Evolutionary conservation across 23 red algal species (phyloP).

Genomic region (Gracilaria vermiculophylla): DNA sequence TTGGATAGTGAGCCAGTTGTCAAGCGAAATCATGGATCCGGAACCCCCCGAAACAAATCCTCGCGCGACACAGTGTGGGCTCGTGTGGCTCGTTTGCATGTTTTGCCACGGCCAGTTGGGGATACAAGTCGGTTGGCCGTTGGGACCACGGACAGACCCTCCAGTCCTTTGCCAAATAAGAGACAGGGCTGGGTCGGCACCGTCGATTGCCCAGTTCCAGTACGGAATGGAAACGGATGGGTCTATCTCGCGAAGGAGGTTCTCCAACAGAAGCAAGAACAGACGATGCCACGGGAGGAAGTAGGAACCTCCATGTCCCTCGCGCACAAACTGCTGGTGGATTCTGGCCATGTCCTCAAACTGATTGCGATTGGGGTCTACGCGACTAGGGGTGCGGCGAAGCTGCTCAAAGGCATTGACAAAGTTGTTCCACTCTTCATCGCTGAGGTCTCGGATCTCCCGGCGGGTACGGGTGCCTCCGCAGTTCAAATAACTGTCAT

Average conservation of each 20-base stretch:
- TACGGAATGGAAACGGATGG: constrained; percentile 57
- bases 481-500: constrained; percentile 30
- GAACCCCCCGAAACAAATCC: constrained; percentile 31
- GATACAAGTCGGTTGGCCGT: neutral
- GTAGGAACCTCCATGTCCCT: constrained; percentile 53
- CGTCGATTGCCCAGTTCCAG: constrained; percentile 66
- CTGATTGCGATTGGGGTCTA: neutral
- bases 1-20: constrained; percentile 12
- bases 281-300: constrained; percentile 73
- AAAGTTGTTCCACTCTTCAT: constrained; percentile 46
- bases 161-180: constrained; percentile 36
- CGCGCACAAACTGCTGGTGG: constrained; percentile 14
- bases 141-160: constrained; percentile 5
- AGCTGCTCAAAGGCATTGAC: constrained; percentile 37
- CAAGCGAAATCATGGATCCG: constrained; percentile 7
- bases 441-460: constrained; percentile 39
- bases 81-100: neutral
- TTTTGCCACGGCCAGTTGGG: constrained; percentile 15
- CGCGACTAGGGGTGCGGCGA: neutral
- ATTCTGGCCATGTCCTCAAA: constrained; percentile 55
- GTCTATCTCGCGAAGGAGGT: constrained; percentile 42
- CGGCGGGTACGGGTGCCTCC: neutral
- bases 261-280: constrained; percentile 61
- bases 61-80: constrained; percentile 36
- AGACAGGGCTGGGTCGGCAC: constrained; percentile 35